These are phyloP conservation scores for Fraxinus americana DNA, from an alignment of 257 asterid genomes.

Conservation along the genomic window DNA sequence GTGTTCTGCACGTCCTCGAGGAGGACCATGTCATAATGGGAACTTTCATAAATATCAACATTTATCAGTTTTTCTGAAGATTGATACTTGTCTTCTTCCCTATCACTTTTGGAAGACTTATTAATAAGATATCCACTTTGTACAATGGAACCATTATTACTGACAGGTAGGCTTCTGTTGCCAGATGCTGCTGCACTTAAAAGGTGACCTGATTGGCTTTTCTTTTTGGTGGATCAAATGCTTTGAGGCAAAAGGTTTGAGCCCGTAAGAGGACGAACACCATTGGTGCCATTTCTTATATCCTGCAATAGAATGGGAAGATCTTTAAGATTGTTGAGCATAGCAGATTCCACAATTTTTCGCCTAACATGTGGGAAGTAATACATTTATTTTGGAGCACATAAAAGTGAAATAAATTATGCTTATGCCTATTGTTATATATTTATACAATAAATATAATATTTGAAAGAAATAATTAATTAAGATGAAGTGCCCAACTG, in stretches of 20 bases:
- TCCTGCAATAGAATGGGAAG: constrained; percentile 57
- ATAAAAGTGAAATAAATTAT: too few relatives aligned
- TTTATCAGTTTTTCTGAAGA: constrained; percentile 56
- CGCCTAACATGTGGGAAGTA: not conserved
- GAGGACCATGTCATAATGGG: constrained; percentile 76
- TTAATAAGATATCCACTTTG: constrained; percentile 49
- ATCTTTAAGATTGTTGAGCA: constrained; percentile 30
- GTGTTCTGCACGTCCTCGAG: constrained; percentile 82
- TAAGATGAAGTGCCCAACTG: too few relatives aligned
- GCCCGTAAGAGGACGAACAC: constrained; percentile 66
- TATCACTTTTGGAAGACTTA: constrained; percentile 57
- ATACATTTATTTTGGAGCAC: too few relatives aligned
- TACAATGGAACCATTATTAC: constrained; percentile 38
- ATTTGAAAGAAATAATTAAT: too few relatives aligned
- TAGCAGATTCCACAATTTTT: not conserved
- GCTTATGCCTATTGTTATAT: too few relatives aligned
- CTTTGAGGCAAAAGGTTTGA: constrained; percentile 91
- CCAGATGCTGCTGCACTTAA: constrained; percentile 38
- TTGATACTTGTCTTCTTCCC: constrained; percentile 57
- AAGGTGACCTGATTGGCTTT: constrained; percentile 44
- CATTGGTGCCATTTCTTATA: constrained; percentile 61
- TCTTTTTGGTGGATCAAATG: constrained; percentile 72
- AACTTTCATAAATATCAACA: constrained; percentile 80
- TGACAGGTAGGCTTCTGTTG: constrained; percentile 40
- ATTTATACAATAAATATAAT: too few relatives aligned